Base-by-base conservation (phyloP, 2,329 filamentous ascomycete genomes). In the Stemphylium vesicarium region DNA sequence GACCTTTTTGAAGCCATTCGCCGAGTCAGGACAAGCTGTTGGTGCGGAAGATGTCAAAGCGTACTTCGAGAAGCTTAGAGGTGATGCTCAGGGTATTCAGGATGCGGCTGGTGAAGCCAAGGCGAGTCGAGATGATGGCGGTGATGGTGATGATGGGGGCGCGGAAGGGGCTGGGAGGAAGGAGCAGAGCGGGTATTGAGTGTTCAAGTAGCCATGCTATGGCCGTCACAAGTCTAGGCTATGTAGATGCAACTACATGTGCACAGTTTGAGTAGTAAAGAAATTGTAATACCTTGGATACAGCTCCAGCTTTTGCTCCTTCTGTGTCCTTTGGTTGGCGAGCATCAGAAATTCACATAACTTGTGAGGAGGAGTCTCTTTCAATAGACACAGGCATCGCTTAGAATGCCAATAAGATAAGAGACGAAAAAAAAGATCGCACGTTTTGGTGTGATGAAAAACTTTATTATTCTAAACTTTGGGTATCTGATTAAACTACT, bases 31-130 rank as follows among this genome's bases (percentile, higher is more conserved):
- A 1, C 81, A 90, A 75, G 88, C 91, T 0, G 93, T 99, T 18
- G 88, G 92, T 1, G 94, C 94, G 1, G 95, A 99, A 71, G 93
- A 98, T 76, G 95, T 99, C 77, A 99, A 97, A 76, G 86, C 86
- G 2, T 96, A 97, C 74, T 99, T 99, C 82, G 94, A 94, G 46
- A 94, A 95, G 79, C 78, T 99, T 64, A 85, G 95, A 60, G 95
- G 95, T 54, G 95, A 98, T 75, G 90, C 92, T 39, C 80, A 89
- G 65, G 90, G 81, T 0, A 91, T 92, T 24, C 63, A 69, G 60
- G 72, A 71, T 5, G 74, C 73, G 22, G 70, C 65, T 50, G 72
- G 65, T 5, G 67, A 62, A 4, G 72, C 71, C 4, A 67, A 65
- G 47, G 60, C 60, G 20, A 74, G 62, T 7, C 63, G 62, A 9